Evolutionary conservation across 192 early-diverging fungal species (phyloP), one percentile per base, ranked within the genome.

Genomic region (Chytriomyces sp.): DNA sequence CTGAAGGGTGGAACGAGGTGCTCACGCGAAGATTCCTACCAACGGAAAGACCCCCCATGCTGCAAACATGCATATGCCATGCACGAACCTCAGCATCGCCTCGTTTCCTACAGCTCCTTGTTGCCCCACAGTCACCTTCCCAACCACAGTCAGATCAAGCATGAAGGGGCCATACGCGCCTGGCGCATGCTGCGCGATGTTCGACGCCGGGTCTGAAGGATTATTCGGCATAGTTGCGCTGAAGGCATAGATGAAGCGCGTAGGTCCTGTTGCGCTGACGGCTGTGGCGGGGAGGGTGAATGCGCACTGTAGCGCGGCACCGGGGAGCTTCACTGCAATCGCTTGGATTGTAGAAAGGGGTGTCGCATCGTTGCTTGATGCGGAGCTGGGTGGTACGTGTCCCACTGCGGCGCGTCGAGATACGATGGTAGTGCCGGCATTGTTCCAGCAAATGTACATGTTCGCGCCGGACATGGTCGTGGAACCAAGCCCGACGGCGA

Each of bases 21-120:
- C n/a, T n/a, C n/a, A n/a, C n/a, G 52, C 33, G 41, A 59, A 59
- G 4, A 63, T 33, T 25, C 73, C 80, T 34, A 78, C 19, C 4
- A 74, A 67, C 14, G 80, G 78, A 3, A 73, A 12, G 8, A 83
- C 59, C 3, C 58, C 59, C 84, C 84, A 85, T 8, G 79, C 84
- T 44, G 81, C 36, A 34, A 75, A 68, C 81, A 85, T 82, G 49
- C 78, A 12, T 32, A 70, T 55, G 4, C 84, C 84, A 70, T 85
- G 84, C 19, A 68, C 39, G 4, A 61, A 10, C 14, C 39, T 38
- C 5, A 55, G 39, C 5, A 10, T 7, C 10, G 65, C 7, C 17
- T 40, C 33, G 59, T 19, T 62, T 5, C 28, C 28, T 10, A 33
- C 12, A 25, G 59, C 5, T 5, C n/a, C 10, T 10, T 54, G 25